Evolutionary conservation across 768 basidiomycete genomes (phyloP), one percentile per base, ranked within the genome.

Genomic region (Auriscalpium vulgare): DNA sequence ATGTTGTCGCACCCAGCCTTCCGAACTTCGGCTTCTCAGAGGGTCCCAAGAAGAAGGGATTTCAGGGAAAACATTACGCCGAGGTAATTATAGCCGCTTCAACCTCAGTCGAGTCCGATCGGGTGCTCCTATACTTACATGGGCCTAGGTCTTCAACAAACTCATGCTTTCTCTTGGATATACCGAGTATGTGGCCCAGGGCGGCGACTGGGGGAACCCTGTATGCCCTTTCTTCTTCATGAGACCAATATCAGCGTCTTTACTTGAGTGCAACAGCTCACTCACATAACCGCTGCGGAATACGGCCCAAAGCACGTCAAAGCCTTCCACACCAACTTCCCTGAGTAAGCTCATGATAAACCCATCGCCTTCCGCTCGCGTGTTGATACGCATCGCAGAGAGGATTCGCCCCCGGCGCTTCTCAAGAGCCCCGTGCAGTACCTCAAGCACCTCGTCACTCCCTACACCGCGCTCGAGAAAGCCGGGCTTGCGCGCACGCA

Each of bases 1-100:
- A 85, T 59, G 80, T 87, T 17, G 81, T 87, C 0, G 79, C 78
- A 0, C 59, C 76, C 38, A 79, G 83, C 60, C 61, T 85, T 13
- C 85, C 83, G 8, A 82, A 81, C 0, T 86, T 68, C 65, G 84
- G 81, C 0, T 85, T 84, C 66, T 84, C 84, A 0, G 75, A 81
- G 44, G 80, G 76, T 0, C 77, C 81, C 0, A 78, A 65, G 50
- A 78, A 77, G 63, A 73, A 72, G 55, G 82, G 82, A 0, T 85
- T 85, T 57, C 62, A 59, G 7, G 37, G 68, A 0, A 57, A 65
- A n/a, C 81, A 84, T 48, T 83, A 78, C 50, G 82, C 82, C 1
- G 80, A 85, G 69, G 83, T 78, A 44, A 21, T 55, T 10, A 10
- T 16, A 8, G 34, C 50, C 23, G 13, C 34, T 8, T 51, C 14